Evolutionary conservation across 345 rosid genomes (phyloP).

Genomic region (Carallia brachiata): DNA sequence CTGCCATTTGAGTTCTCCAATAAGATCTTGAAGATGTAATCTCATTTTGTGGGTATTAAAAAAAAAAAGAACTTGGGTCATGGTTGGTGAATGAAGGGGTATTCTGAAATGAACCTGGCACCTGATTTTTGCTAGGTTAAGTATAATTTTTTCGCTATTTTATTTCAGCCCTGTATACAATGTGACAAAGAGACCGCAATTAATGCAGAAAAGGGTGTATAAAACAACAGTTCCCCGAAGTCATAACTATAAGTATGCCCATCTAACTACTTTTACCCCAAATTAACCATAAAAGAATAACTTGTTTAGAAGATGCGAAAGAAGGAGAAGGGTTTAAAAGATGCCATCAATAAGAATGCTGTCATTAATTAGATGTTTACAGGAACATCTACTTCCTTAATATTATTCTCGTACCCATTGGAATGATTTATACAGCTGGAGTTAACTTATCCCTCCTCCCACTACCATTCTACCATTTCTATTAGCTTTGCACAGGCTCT

Average conservation of each 20-base stretch:
- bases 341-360: not conserved
- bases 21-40: not conserved
- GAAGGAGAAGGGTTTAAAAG: not conserved
- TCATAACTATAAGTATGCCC: no score
- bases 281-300: not conserved
- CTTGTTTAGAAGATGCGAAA: not conserved
- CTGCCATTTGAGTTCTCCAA: not conserved
- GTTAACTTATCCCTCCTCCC: not conserved
- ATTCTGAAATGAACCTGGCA: no score
- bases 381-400: constrained; percentile 16
- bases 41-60: not conserved
- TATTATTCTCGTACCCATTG: constrained; percentile 20
- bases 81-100: no score
- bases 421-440: constrained; percentile 20
- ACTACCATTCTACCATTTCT: constrained; percentile 16
- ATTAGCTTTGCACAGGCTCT: constrained; percentile 60
- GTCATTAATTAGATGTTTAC: constrained; percentile 6
- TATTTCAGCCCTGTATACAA: no score
- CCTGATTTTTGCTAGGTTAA: no score
- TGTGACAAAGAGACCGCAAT: no score
- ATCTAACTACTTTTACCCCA: no score
- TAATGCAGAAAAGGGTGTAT: no score
- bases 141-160: no score
- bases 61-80: no score
- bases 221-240: no score